Conservation (phyloP, 768 basidiomycete species). For the Trametes cinnabarina region DNA sequence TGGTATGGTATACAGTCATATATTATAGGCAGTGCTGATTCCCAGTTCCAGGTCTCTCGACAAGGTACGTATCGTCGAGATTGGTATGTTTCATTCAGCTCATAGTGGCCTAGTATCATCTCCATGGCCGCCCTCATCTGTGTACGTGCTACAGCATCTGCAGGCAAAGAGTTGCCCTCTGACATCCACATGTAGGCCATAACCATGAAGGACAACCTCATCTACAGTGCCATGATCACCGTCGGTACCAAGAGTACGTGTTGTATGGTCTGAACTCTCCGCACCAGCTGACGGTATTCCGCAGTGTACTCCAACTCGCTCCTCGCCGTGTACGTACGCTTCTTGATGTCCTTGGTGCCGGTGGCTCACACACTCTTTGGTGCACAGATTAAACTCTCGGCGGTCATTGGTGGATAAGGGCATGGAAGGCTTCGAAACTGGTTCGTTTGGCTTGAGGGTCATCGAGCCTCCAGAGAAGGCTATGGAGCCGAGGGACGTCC, state of each 20-base stretch:
- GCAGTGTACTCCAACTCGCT: conserved; percentile 11
- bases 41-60: too few relatives aligned
- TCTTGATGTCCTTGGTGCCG: not conserved
- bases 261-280: not conserved
- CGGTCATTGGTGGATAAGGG: conserved; percentile 6
- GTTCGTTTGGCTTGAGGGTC: conserved; percentile 10
- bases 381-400: conserved; percentile 4
- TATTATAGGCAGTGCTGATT: too few relatives aligned
- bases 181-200: too few relatives aligned
- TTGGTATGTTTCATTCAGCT: too few relatives aligned
- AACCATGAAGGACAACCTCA: not conserved
- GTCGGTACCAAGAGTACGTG: conserved; percentile 1
- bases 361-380: not conserved
- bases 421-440: conserved; percentile 9
- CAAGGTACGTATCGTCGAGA: too few relatives aligned
- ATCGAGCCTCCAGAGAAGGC: not conserved
- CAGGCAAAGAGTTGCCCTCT: too few relatives aligned
- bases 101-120: conserved; percentile 1
- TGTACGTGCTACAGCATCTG: not conserved
- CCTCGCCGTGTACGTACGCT: not conserved
- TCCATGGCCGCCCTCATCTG: conserved; percentile 2
- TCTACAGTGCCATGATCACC: not conserved
- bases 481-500: not conserved
- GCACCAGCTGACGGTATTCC: not conserved
- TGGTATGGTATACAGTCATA: not conserved